A percentile compares a stretch with the other conserved stretches of the same genome.
Evolutionary conservation across 441 rosid genomes (phyloP).

Genomic region (Iberis amara): DNA sequence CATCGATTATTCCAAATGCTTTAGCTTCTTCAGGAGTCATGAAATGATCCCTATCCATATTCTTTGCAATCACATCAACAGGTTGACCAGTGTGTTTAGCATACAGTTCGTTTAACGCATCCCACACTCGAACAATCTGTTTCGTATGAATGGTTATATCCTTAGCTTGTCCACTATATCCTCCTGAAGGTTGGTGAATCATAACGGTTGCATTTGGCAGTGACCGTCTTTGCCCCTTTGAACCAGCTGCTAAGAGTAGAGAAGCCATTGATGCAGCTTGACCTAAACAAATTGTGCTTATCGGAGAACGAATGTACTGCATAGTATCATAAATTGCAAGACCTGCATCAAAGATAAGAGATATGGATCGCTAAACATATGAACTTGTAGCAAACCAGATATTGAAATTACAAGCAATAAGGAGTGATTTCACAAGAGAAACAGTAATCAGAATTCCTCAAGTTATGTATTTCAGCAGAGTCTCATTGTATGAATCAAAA

Average conservation of each 20-base stretch:
- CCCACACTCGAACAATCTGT: slow-evolving; percentile 93
- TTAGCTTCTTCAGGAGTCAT: slow-evolving; percentile 93
- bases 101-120: slow-evolving; percentile 65
- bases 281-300: slow-evolving; percentile 83
- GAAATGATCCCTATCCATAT: slow-evolving; percentile 94
- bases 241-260: slow-evolving; percentile 83
- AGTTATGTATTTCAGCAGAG: slow-evolving; percentile 3
- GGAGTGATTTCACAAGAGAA: background rate
- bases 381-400: background rate
- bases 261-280: slow-evolving; percentile 99
- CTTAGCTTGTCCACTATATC: slow-evolving; percentile 92
- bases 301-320: slow-evolving; percentile 91
- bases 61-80: slow-evolving; percentile 62
- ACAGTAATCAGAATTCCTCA: background rate
- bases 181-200: slow-evolving; percentile 99
- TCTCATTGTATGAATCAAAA: background rate
- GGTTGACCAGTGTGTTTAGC: slow-evolving; percentile 74
- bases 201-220: slow-evolving; percentile 86
- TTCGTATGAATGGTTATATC: slow-evolving; percentile 88
- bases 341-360: slow-evolving; percentile 39
- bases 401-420: slow-evolving; percentile 4
- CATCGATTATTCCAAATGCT: slow-evolving; percentile 89
- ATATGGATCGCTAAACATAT: slow-evolving; percentile 4
- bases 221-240: slow-evolving; percentile 82
- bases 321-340: slow-evolving; percentile 94